These are phyloP conservation scores for Inosperma sp. DNA, from an alignment of 768 basidiomycete species.

Conservation along the genomic window DNA sequence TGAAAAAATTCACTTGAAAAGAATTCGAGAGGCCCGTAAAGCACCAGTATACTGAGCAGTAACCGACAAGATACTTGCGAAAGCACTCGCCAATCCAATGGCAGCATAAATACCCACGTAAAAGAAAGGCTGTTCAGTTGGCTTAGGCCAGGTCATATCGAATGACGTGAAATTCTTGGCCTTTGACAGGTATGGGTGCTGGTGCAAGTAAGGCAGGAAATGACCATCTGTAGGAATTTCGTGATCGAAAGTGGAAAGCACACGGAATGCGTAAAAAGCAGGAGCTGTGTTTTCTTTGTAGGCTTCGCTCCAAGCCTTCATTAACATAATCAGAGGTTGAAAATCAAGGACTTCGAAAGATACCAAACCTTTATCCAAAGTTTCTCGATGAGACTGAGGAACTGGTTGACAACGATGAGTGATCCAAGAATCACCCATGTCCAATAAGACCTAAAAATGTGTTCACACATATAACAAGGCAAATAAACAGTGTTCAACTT, in stretches of 20 bases:
- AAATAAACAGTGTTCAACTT: constrained; percentile 23
- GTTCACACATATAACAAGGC: neutral
- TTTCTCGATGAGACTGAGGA: constrained; percentile 56
- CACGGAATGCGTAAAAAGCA: constrained; percentile 30
- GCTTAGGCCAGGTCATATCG: constrained; percentile 40
- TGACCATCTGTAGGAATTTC: constrained; percentile 36
- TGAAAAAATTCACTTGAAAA: constrained; percentile 30
- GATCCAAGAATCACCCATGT: constrained; percentile 54
- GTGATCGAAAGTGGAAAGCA: constrained; percentile 36
- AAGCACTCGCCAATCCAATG: constrained; percentile 45
- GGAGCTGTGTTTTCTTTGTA: constrained; percentile 32
- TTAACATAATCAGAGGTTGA: neutral
- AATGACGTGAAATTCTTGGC: constrained; percentile 26
- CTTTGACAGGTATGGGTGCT: constrained; percentile 22
- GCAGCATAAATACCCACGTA: constrained; percentile 58
- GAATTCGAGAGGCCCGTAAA: constrained; percentile 34
- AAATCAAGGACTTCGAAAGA: neutral
- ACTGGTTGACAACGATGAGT: constrained; percentile 47
- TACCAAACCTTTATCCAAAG: constrained; percentile 67
- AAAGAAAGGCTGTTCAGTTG: constrained; percentile 56
- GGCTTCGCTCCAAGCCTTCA: constrained; percentile 63
- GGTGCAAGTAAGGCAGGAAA: constrained; percentile 24
- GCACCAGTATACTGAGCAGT: constrained; percentile 55
- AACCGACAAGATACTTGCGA: constrained; percentile 42
- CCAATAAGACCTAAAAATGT: constrained; percentile 53